A percentile compares a stretch with the other conserved stretches of the same genome.
These are phyloP conservation scores for Cyclotella baltica DNA, from an alignment of 108 stramenopile species.

Conservation along the genomic window DNA sequence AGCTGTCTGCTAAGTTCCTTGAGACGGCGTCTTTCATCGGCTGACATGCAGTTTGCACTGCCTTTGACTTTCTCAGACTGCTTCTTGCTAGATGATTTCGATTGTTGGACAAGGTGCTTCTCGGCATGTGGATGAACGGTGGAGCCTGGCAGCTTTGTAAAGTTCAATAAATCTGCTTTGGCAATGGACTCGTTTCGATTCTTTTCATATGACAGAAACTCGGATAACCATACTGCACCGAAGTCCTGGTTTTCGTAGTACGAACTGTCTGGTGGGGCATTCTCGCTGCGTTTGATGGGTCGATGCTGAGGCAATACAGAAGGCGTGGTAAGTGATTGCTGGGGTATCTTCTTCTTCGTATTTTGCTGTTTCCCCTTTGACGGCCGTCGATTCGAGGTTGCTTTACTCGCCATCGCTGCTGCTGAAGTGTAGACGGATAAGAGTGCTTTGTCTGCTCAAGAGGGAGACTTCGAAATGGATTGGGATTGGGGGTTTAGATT, in stretches of 20 bases:
- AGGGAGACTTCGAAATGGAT: no score
- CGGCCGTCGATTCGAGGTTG: not conserved
- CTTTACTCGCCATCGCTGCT: no score
- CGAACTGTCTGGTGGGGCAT: not conserved
- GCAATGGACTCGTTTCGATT: conserved; percentile 27
- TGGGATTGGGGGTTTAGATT: no score
- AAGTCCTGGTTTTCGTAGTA: conserved; percentile 41
- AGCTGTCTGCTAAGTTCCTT: conserved; percentile 25
- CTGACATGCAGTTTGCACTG: not conserved
- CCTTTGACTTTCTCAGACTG: not conserved
- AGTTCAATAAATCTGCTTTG: conserved; percentile 32
- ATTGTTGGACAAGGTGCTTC: conserved; percentile 24
- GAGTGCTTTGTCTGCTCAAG: no score
- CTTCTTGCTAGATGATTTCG: conserved; percentile 10
- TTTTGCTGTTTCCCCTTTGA: not conserved
- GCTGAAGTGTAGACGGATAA: no score
- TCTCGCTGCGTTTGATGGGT: not conserved
- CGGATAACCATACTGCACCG: conserved; percentile 23
- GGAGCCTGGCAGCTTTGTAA: conserved; percentile 41
- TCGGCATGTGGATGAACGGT: conserved; percentile 43
- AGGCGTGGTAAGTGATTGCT: not conserved
- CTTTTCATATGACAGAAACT: conserved; percentile 37
- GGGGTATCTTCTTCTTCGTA: not conserved
- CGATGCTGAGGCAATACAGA: not conserved
- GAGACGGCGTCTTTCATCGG: conserved; percentile 26